These are phyloP conservation scores for Microsporum canis DNA, from an alignment of 2,329 filamentous ascomycete species.

Conservation along the genomic window DNA sequence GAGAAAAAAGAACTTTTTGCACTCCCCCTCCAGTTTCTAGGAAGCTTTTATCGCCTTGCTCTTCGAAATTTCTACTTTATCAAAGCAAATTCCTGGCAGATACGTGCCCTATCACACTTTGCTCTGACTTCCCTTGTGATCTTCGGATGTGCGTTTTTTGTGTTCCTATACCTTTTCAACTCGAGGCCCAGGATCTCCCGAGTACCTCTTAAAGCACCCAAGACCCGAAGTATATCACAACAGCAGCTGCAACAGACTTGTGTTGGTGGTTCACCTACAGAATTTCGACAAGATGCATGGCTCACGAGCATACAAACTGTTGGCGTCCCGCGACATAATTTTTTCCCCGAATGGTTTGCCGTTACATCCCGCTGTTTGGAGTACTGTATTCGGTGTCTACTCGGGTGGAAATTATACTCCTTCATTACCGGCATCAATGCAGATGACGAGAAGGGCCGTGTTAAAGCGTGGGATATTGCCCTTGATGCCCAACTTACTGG, in stretches of 20 bases:
- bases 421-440: constrained; percentile 67
- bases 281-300: constrained; percentile 81
- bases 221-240: constrained; percentile 19
- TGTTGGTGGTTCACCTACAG: constrained; percentile 62
- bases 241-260: constrained; percentile 17
- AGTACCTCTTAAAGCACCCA: constrained; percentile 25
- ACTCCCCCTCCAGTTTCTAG: constrained; percentile 50
- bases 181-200: constrained; percentile 45
- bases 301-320: constrained; percentile 85
- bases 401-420: constrained; percentile 68
- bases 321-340: constrained; percentile 78
- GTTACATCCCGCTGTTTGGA: constrained; percentile 70
- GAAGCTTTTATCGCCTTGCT: constrained; percentile 22
- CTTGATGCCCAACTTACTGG: constrained; percentile 86
- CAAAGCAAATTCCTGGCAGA: constrained; percentile 26
- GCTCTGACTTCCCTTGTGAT: constrained; percentile 42
- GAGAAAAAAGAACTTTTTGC: constrained; percentile 48
- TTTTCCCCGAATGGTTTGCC: constrained; percentile 73
- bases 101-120: constrained; percentile 31
- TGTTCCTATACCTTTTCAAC: constrained; percentile 46
- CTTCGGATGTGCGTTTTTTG: constrained; percentile 44
- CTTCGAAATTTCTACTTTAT: constrained; percentile 18
- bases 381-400: constrained; percentile 63
- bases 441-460: constrained; percentile 72
- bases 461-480: constrained; percentile 88